phyloP scores from a whole-genome alignment of 1,284 basidiomycete genomes.

The Boletus sp. region DNA sequence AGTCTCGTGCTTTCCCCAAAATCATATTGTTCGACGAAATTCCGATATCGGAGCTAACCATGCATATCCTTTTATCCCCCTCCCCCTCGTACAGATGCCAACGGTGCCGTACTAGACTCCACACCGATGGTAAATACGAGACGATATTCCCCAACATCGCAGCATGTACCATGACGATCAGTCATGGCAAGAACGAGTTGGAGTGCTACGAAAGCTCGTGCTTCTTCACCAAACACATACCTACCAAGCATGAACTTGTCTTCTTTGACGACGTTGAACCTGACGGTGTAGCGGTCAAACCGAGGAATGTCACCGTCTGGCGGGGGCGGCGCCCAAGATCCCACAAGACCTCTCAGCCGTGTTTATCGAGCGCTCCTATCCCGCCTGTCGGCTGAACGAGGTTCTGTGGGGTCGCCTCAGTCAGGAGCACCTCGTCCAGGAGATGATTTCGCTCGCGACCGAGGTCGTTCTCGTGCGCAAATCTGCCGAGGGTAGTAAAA shows the following conservation, averaged over 20 bases:
- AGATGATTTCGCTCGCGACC: conserved; percentile 61
- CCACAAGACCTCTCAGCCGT: conserved; percentile 60
- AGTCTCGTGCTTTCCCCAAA: conserved; percentile 27
- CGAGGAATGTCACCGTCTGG: conserved; percentile 67
- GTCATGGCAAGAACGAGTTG: conserved; percentile 60
- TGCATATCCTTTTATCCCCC: neutral
- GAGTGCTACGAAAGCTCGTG: conserved; percentile 67
- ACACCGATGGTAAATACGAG: conserved; percentile 49
- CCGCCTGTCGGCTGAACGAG: conserved; percentile 57
- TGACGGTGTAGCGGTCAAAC: conserved; percentile 59
- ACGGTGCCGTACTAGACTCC: conserved; percentile 35
- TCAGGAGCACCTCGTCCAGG: conserved; percentile 67
- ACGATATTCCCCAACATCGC: conserved; percentile 55
- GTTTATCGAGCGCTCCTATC: conserved; percentile 86
- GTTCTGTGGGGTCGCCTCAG: conserved; percentile 75
- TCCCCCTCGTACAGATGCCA: neutral
- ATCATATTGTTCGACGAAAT: neutral
- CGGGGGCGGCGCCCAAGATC: conserved; percentile 66
- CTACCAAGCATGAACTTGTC: conserved; percentile 60
- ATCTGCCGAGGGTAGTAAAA: conserved; percentile 7
- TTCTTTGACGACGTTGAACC: conserved; percentile 87
- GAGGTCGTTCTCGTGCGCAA: conserved; percentile 56
- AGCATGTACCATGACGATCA: conserved; percentile 64
- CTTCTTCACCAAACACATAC: conserved; percentile 70
- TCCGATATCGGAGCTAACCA: conserved; percentile 11